phyloP scores from a whole-genome alignment of 1,284 basidiomycete genomes.

The Boletus sp. region DNA sequence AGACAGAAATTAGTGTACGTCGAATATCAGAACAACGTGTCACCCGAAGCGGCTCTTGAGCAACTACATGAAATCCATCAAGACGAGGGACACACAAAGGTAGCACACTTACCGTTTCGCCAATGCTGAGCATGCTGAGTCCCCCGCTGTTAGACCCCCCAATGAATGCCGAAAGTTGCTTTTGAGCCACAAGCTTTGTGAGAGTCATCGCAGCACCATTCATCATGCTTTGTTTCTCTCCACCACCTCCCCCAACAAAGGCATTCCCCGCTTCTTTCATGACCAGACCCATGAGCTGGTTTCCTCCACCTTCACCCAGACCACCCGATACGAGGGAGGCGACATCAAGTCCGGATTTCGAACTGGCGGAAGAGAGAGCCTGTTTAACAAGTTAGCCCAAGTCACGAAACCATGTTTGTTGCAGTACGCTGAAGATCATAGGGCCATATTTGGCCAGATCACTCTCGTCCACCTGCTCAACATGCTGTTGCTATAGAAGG shows the following conservation, averaged over 20 bases:
- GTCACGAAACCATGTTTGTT: not conserved
- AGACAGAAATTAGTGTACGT: not conserved
- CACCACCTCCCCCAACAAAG: constrained; percentile 65
- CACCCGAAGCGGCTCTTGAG: constrained; percentile 41
- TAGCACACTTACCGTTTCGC: constrained; percentile 38
- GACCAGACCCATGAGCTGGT: constrained; percentile 73
- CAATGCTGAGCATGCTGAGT: constrained; percentile 54
- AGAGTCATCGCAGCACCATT: constrained; percentile 81
- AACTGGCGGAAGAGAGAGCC: constrained; percentile 21
- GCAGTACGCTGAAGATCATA: constrained; percentile 19
- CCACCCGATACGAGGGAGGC: constrained; percentile 34
- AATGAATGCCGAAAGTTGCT: constrained; percentile 52
- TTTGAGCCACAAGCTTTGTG: constrained; percentile 75
- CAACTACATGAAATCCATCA: constrained; percentile 5
- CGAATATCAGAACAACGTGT: not conserved
- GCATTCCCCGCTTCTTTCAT: constrained; percentile 78
- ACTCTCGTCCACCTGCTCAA: constrained; percentile 13
- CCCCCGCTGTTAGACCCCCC: constrained; percentile 70
- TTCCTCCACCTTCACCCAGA: constrained; percentile 45
- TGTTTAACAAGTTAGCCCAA: constrained; percentile 13
- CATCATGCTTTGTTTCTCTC: constrained; percentile 78
- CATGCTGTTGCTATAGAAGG: constrained; percentile 16
- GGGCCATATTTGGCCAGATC: constrained; percentile 24
- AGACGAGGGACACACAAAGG: not conserved
- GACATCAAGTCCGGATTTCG: constrained; percentile 21